Evolutionary conservation across 148 eudicot species (phyloP).

Genomic region (Vaccinium macrocarpon): DNA sequence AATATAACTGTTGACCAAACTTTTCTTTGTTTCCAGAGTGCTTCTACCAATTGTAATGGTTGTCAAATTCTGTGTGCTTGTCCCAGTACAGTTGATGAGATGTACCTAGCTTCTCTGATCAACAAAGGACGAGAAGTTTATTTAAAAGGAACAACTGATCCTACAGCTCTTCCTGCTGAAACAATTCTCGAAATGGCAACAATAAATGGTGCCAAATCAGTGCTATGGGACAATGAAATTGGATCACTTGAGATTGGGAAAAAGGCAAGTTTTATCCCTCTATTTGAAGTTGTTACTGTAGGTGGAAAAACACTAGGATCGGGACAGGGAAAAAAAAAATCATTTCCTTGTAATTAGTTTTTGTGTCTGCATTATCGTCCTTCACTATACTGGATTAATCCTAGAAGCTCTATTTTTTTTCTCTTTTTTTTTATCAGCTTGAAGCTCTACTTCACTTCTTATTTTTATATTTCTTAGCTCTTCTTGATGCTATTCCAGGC

Average conservation of each 20-base stretch:
- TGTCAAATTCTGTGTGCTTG: neutral
- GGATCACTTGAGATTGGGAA: slow-evolving; percentile 95
- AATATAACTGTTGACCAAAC: neutral
- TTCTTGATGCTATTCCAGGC: slow-evolving; percentile 8
- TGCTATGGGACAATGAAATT: slow-evolving; percentile 85
- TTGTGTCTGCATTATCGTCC: neutral
- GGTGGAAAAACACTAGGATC: neutral
- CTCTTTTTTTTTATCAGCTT: neutral
- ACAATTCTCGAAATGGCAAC: slow-evolving; percentile 79
- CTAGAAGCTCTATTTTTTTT: neutral
- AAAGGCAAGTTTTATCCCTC: slow-evolving; percentile 44
- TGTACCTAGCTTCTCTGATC: slow-evolving; percentile 93
- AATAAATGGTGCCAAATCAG: slow-evolving; percentile 81
- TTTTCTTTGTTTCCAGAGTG: neutral
- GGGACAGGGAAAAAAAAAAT: neutral
- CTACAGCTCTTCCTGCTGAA: slow-evolving; percentile 84
- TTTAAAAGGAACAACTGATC: slow-evolving; percentile 72
- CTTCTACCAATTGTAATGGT: neutral
- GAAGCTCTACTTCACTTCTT: neutral
- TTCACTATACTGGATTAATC: neutral
- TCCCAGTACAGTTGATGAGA: slow-evolving; percentile 77
- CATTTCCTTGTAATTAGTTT: neutral
- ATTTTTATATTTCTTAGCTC: neutral
- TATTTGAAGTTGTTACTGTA: neutral
- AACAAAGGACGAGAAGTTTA: slow-evolving; percentile 86